Evolutionary conservation across 768 basidiomycete species (phyloP), one percentile per base, ranked within the genome.

Genomic region (Tricholoma sp.): DNA sequence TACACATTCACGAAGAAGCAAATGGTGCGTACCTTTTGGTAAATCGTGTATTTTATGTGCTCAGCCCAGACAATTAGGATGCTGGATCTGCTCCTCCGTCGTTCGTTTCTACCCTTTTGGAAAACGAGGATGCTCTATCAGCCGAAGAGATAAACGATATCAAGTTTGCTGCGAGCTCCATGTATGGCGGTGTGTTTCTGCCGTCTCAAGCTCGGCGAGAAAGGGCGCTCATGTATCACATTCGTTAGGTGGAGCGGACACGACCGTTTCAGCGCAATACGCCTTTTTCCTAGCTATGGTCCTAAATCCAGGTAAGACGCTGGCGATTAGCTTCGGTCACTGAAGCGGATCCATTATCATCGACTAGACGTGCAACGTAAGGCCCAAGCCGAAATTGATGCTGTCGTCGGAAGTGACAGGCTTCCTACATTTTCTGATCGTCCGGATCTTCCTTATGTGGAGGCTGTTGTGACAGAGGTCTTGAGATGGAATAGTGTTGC

Each of bases 361-460:
- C 6, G 6, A 17, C 5, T 68, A 70, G 78, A 81, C 2, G 78
- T 82, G 8, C 77, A 79, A 64, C 72, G 68, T 59, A 78, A 76
- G 58, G 79, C 80, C 0, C 82, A 82, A 57, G 74, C 68, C 15
- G 84, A 85, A 60, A 71, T 85, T 4, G 79, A 80, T 55, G 55
- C 70, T 1, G 72, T 79, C 2, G 64, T 76, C 51, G 74, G 71
- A 1, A 59, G 57, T 5, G 72, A 71, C 11, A 68, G 77, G 18
- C 65, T 76, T 1, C 78, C 78, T 1, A 68, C 39, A 6, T 62
- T 75, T 32, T 63, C 66, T 3, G 83, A 84, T 66, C 65, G 71
- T 9, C 61, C 70, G 6, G 65, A 71, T 33, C 69, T 86, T 4
- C 81, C 82, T 0, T 85, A 85, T 56, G 59, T 81, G 20, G 68